A percentile compares a stretch with the other conserved stretches of the same genome.
Conservation (phyloP, 257 asterid genomes). For the Solanum appendiculatum region DNA sequence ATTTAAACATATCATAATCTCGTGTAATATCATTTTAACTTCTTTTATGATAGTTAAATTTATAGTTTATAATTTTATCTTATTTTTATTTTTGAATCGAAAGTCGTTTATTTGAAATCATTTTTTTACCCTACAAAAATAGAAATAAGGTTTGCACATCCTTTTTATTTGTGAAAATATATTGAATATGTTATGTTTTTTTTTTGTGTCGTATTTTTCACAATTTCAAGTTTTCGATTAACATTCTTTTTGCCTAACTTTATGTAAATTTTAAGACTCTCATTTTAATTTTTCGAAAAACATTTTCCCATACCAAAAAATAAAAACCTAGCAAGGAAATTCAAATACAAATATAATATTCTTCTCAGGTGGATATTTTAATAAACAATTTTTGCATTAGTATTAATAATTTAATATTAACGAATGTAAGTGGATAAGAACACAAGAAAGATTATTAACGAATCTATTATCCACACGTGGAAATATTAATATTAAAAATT, state of each 20-base stretch:
- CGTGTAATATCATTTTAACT: not conserved
- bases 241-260: no score
- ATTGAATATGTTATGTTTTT: not conserved
- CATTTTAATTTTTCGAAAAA: no score
- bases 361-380: not conserved
- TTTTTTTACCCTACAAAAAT: no score
- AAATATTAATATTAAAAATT: not conserved
- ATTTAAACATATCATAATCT: not conserved
- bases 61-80: not conserved
- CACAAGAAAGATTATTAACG: not conserved
- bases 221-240: not conserved
- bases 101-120: accelerated
- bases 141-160: accelerated
- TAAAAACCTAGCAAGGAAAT: not conserved
- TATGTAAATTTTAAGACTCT: no score
- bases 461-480: not conserved
- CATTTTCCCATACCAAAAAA: no score
- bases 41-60: not conserved
- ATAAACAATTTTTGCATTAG: no score
- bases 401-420: no score
- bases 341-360: not conserved
- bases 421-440: not conserved
- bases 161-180: not conserved
- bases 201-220: not conserved
- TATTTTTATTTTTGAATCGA: not conserved